Base-by-base conservation (phyloP, 768 basidiomycete species). In the Leccinum aurantiacum region DNA sequence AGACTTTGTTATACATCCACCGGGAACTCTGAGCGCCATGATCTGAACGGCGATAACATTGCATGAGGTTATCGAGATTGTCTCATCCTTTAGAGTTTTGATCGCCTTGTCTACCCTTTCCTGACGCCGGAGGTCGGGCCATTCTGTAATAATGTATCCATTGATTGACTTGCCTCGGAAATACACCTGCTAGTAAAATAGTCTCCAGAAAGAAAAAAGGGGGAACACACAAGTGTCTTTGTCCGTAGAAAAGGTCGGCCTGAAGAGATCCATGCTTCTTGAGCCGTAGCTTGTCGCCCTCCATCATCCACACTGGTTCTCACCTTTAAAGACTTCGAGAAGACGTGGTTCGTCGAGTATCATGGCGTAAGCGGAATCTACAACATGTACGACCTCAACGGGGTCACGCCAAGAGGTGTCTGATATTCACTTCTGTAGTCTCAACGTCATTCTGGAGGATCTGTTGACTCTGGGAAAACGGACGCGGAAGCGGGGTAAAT, bases 11-110 rank as follows among this genome's bases (percentile, higher is more conserved):
- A 37, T 74, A 61, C 50, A 82, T 79, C 71, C 71, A 81, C 8
- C 60, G 69, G 57, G 77, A 78, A 33, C 78, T 78, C 51, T 69
- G 59, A n/a, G 71, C 71, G 47, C 80, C 80, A 52, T 74, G 74
- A 8, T 74, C 58, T 5, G 78, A 71, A 46, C 49, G n/a, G n/a
- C n/a, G n/a, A n/a, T n/a, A n/a, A n/a, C n/a, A 79, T 14, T 74
- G 65, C 2, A 78, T 76, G 27, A 79, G 66, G n/a, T 65, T 66
- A 8, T 63, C 64, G 54, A 79, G 71, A 60, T 76, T 71, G 6
- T 69, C 0, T 53, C 48, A 15, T 48, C 22, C 4, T 58, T 55
- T 15, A 63, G 14, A 24, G 13, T 29, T 19, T 37, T 17, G 6
- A 63, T 60, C 41, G 57, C 60, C 4, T 50, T 3, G 25, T 25